Base-by-base conservation (phyloP, 2,329 filamentous ascomycete genomes). In the Trichoderma sp. region DNA sequence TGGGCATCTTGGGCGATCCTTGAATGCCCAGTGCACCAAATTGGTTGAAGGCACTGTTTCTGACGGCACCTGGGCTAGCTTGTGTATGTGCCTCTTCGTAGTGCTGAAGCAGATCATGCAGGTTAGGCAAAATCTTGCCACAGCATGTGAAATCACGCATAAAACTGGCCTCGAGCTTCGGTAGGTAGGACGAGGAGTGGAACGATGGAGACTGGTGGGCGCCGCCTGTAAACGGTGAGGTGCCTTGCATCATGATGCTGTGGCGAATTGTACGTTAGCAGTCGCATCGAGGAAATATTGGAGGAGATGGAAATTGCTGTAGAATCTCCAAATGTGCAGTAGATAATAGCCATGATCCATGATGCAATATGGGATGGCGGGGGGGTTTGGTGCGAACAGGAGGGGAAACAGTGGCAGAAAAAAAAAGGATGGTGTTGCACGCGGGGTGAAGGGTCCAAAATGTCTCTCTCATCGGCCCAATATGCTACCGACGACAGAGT, bases 141-240 rank as follows among this genome's bases (percentile, higher is more conserved):
- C 96, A 99, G 84, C 96, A 99, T 67, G 92, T 92, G 83, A 98
- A 98, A 83, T 98, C 95, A 82, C 92, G 92, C 93, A 98, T 97
- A 81, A 98, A 99, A 79, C 95, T 96, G 73, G 95, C 95, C 82
- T 99, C 96, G 79, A 98, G 90, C 82, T 97, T 98, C 11, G 95
- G 95, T 1, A 98, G 88, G 80, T 98, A 98, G 30, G 96, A 98
- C 7, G 95, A 97, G 1, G 95, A 98, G 82, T 98, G 95, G 77
- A 94, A 97, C 1, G 95, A 98, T 0, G 96, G 94, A n/a, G 95
- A 97, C 81, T 95, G 92, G 77, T 95, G 89, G 71, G 87, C 90
- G 62, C 78, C 80, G 72, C 84, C 81, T 2, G 72, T 74, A 78
- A 95, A 97, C 12, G 96, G 96, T n/a, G 96, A 98, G 20, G 94